Base-by-base conservation (phyloP, 106 monocot species). In the Chionographis japonica region DNA sequence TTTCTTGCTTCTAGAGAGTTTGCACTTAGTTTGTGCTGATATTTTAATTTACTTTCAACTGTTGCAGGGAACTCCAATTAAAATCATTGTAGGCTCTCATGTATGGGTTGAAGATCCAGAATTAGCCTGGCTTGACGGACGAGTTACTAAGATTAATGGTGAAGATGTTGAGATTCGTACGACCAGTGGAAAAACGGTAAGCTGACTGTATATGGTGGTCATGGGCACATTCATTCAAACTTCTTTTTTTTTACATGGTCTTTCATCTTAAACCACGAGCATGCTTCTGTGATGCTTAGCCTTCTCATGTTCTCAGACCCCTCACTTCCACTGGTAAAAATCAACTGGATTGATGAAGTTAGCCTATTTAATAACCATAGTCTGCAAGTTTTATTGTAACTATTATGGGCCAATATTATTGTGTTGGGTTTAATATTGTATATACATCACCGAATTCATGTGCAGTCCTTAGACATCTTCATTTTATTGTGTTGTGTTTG, bases 41-140 rank as follows among this genome's bases (percentile, higher is more conserved):
- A 19, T 15, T 50, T 20, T 27, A 12, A 13, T 54, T n/a, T 15
- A 2, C 5, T 52, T 54, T 40, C 4, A 14, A 13, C 36, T 57
- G 27, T 71, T 73, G 62, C 75, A 89, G 89, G 85, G 69, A 52
- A 70, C 74, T 51, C 51, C 72, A 53, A 81, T 73, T 41, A 84
- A 85, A 20, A 94, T 94, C 56, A 85, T 72, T 68, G 85, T 90
- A 37, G 90, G 90, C 40, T 94, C 94, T 59, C 80, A 87, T 85
- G 87, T 94, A 12, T 94, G 94, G 94, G 69, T 85, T 72, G 94
- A 94, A 75, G 94, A 90, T 72, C 56, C 82, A 41, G 56, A 35
- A 53, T 35, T 81, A 69, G 77, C 90, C 50, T 94, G 94, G 94
- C 49, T 88, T 68, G 94, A 94, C 90, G 94, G 90, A 37, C 68